phyloP scores from a whole-genome alignment of 2,329 filamentous ascomycete species.

The Ophiostoma perfectum region DNA sequence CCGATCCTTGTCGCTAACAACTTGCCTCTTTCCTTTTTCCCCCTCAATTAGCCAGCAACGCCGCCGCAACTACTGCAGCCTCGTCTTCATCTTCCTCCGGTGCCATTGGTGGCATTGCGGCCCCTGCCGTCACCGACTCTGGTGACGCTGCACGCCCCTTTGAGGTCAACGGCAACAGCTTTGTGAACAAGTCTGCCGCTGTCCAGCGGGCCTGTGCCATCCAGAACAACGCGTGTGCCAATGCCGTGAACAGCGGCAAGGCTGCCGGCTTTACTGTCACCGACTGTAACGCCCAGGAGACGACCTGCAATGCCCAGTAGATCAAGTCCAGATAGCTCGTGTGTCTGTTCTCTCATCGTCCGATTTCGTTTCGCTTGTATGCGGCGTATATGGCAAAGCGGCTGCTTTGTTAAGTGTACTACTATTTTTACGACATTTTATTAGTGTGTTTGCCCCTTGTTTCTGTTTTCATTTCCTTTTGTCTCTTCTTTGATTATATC shows the following conservation, averaged over 20 bases:
- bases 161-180: conserved; percentile 51
- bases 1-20: neutral
- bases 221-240: conserved; percentile 56
- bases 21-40: neutral
- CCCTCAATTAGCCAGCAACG: neutral
- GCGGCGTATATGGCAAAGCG: neutral
- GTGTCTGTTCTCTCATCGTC: neutral
- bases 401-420: conserved; percentile 5
- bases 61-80: conserved; percentile 16
- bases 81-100: conserved; percentile 3
- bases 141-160: conserved; percentile 50
- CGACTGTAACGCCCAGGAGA: conserved; percentile 54
- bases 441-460: neutral
- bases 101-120: conserved; percentile 47
- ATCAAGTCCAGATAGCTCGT: neutral
- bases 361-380: neutral
- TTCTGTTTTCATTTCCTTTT: neutral
- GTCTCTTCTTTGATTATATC: neutral
- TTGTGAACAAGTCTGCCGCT: conserved; percentile 51
- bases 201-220: conserved; percentile 57
- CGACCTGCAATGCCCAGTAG: conserved; percentile 35
- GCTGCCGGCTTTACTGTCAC: conserved; percentile 37
- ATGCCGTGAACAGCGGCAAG: conserved; percentile 50
- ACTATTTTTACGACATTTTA: neutral
- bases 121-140: conserved; percentile 46